Evolutionary conservation across 352 stramenopile species (phyloP), one percentile per base, ranked within the genome.

Genomic region (Globisporangium radiosum): DNA sequence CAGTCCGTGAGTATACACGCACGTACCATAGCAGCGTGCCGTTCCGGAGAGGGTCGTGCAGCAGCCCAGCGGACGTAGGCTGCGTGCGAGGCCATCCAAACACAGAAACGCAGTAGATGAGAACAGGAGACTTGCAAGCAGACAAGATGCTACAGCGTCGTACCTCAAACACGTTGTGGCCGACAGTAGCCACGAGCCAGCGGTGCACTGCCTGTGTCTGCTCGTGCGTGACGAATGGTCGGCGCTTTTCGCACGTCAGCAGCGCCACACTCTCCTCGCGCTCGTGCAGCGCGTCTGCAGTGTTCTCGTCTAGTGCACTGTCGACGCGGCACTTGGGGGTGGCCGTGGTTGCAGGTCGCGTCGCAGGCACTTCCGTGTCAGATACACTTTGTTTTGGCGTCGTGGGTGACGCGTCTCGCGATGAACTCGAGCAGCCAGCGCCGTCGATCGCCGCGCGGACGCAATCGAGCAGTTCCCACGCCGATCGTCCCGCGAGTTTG

Each of bases 221-320:
- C 56, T 72, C 62, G 2, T 11, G 50, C 3, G 69, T 75, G 56
- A 75, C 62, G 53, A 76, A 71, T 13, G 63, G 49, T 11, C 42
- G 42, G 47, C 60, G 38, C 40, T 60, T 66, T 13, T 42, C 54
- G 13, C 42, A 39, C 39, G 57, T 13, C 33, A 53, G 8, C 8
- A 40, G 17, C 43, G 45, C 7, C 40, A 13, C 40, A 14, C 40
- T 44, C 25, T 47, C 11, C 13, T 17, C 13, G 11, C 43, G 43
- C 25, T 47, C 43, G 11, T 10, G 43, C 43, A 47, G 43, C 7
- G 13, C 11, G n/a, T 47, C 43, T 17, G 43, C 45, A 50, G 0
- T 13, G 25, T 33, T 33, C 25, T 33, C 25, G 25, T 33, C 25
- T 33, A 2, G 25, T 33, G 25, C n/a, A n/a, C n/a, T 50, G 15